phyloP scores from a whole-genome alignment of 192 early-diverging fungal species.

The Backusella macrospora region DNA sequence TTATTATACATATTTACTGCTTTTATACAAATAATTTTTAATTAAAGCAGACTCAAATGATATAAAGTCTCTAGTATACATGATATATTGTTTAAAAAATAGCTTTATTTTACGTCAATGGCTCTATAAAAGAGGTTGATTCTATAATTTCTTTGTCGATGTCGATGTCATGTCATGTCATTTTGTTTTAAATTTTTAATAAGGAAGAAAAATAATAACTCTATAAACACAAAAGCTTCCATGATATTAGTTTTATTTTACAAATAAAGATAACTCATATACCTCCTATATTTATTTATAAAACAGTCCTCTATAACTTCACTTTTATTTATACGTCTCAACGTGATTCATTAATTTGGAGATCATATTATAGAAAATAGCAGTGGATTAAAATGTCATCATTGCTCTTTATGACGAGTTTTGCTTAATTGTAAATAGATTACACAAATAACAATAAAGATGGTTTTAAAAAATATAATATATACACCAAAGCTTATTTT shows the following conservation, averaged over 20 bases:
- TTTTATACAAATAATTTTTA: neutral
- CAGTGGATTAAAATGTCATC: neutral
- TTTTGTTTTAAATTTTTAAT: constrained; percentile 13
- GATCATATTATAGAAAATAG: neutral
- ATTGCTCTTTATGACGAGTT: neutral
- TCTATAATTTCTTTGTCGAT: neutral
- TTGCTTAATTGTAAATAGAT: too few species aligned
- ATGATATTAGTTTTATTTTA: neutral
- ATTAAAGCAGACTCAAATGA: neutral
- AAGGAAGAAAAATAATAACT: neutral
- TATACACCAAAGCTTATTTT: too few species aligned
- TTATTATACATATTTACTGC: neutral
- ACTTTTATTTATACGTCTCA: too few species aligned
- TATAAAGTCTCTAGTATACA: neutral
- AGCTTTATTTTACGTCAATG: neutral
- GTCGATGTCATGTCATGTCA: too few species aligned
- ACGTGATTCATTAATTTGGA: neutral
- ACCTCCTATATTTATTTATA: neutral
- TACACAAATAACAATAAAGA: too few species aligned
- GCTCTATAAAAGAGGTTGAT: neutral
- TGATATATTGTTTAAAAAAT: neutral
- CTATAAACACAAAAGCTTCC: neutral
- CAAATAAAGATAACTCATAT: neutral
- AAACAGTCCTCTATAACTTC: neutral
- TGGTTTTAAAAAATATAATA: too few species aligned